A percentile compares a stretch with the other conserved stretches of the same genome.
These are phyloP conservation scores for Leucosporidium yakuticum DNA, from an alignment of 768 basidiomycete species.

Conservation along the genomic window DNA sequence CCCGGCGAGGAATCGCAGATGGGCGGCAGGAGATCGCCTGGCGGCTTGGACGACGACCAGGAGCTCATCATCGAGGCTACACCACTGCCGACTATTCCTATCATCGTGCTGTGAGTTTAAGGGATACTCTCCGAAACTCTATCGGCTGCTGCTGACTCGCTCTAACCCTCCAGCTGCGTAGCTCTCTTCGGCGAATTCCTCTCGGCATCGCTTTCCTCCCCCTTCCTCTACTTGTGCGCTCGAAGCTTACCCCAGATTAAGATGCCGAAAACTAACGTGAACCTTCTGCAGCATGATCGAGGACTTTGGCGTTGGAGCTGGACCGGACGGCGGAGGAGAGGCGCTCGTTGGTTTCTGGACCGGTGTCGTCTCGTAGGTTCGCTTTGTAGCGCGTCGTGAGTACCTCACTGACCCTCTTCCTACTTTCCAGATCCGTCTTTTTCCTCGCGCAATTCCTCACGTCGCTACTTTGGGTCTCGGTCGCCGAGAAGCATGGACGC, in stretches of 20 bases:
- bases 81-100: conserved; percentile 76
- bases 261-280: conserved; percentile 18
- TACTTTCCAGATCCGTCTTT: conserved; percentile 42
- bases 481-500: conserved; percentile 83
- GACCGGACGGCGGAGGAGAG: conserved; percentile 65
- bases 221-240: conserved; percentile 76
- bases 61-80: conserved; percentile 46
- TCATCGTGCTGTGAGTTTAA: conserved; percentile 70
- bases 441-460: conserved; percentile 96
- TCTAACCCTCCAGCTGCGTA: conserved; percentile 56
- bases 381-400: neutral
- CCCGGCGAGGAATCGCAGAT: neutral
- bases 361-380: conserved; percentile 63
- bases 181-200: conserved; percentile 79
- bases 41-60: neutral
- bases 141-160: neutral
- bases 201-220: conserved; percentile 79
- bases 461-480: conserved; percentile 90
- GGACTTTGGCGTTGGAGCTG: conserved; percentile 41
- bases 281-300: conserved; percentile 26
- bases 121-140: neutral
- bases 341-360: conserved; percentile 84
- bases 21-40: neutral
- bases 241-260: conserved; percentile 28
- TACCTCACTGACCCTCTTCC: neutral